Percentiles rank a stretch among this genome's conserved stretches.
Conservation (phyloP, 176 grass and related monocot species). For the Eleusine indica region DNA sequence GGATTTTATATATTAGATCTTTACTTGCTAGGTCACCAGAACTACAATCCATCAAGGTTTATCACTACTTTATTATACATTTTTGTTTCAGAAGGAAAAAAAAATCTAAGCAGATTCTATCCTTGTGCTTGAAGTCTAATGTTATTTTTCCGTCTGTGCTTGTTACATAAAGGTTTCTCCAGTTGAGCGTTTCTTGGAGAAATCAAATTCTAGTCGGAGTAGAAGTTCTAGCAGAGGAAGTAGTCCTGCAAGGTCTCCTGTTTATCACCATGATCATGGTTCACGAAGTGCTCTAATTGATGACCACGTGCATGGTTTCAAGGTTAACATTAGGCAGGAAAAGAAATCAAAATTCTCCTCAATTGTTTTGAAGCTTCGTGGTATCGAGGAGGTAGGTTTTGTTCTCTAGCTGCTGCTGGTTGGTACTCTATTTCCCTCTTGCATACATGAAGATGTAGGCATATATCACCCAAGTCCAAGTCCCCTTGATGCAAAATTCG, state of each 20-base stretch:
- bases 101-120: conserved; percentile 10
- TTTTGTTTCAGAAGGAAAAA: background rate
- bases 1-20: conserved; percentile 99
- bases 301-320: conserved; percentile 92
- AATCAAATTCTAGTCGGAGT: conserved; percentile 75
- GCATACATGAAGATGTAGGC: background rate
- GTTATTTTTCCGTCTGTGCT: conserved; percentile 27
- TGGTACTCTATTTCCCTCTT: background rate
- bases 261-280: conserved; percentile 71
- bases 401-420: background rate
- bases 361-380: conserved; percentile 94
- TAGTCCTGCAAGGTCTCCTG: conserved; percentile 85
- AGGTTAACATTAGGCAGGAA: conserved; percentile 90
- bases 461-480: background rate
- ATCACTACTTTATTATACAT: conserved; percentile 21
- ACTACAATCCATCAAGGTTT: conserved; percentile 96
- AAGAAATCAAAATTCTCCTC: conserved; percentile 96
- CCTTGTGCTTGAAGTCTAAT: conserved; percentile 31
- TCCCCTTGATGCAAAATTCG: background rate
- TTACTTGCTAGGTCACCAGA: conserved; percentile 97
- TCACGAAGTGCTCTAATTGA: conserved; percentile 61
- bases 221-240: conserved; percentile 97
- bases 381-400: conserved; percentile 84
- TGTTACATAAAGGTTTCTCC: conserved; percentile 77
- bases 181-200: conserved; percentile 92